A percentile compares a stretch with the other conserved stretches of the same genome.
Conservation (phyloP, 2,329 filamentous ascomycete genomes). For the Ascosphaera apis region DNA sequence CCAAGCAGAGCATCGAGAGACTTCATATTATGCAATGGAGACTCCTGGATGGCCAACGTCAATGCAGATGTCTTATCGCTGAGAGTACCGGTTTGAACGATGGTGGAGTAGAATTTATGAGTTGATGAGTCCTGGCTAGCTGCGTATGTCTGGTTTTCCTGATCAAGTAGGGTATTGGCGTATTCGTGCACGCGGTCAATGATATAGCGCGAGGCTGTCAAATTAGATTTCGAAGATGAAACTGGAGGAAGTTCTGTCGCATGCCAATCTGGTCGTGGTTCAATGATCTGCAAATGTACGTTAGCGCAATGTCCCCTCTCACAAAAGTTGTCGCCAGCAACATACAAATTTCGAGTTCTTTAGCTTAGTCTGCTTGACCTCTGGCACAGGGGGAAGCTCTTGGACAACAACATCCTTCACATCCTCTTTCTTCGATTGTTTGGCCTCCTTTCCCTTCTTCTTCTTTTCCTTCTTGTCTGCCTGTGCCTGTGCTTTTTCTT, state of each 20-base stretch:
- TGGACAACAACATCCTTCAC: background rate
- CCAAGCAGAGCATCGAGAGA: slow-evolving; percentile 64
- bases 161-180: slow-evolving; percentile 50
- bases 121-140: slow-evolving; percentile 54
- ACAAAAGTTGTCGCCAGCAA: too few relatives aligned
- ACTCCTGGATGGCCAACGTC: slow-evolving; percentile 86
- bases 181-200: slow-evolving; percentile 39
- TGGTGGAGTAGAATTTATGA: slow-evolving; percentile 87
- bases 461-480: slow-evolving; percentile 1
- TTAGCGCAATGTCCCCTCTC: too few relatives aligned
- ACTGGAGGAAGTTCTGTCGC: slow-evolving; percentile 32
- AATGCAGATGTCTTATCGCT: slow-evolving; percentile 92
- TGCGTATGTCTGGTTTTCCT: slow-evolving; percentile 54
- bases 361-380: background rate
- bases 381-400: background rate
- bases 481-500: background rate
- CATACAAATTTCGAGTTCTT: slow-evolving; percentile 3
- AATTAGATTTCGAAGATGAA: slow-evolving; percentile 23
- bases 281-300: slow-evolving; percentile 25
- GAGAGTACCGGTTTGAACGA: slow-evolving; percentile 88
- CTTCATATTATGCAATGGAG: slow-evolving; percentile 76
- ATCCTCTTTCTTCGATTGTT: background rate
- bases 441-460: background rate
- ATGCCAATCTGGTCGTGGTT: slow-evolving; percentile 46
- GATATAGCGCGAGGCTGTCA: slow-evolving; percentile 26